Base-by-base conservation (phyloP, 352 stramenopile species). In the Globisporangium yorkense region DNA sequence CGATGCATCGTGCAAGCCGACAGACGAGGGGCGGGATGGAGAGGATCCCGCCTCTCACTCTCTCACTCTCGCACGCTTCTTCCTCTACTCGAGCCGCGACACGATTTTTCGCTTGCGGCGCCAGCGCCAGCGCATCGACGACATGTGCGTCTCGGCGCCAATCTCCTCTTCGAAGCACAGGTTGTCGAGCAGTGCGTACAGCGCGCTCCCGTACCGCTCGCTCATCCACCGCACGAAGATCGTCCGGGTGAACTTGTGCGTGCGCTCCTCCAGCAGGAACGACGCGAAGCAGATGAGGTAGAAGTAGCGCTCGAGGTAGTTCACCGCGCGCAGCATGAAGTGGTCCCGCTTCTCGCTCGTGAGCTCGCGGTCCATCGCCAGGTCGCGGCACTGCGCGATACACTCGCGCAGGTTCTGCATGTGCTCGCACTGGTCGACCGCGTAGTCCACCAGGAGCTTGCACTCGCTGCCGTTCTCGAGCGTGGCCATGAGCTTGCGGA, bases 281-380 rank as follows among this genome's bases (percentile, higher is more conserved):
- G 86, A 89, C 15, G 84, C 85, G 31, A 96, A 96, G 68, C 84
- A 94, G 45, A 96, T 74, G 24, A 96, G 75, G 61, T 96, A 94
- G 51, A 95, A 95, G 67, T 94, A 96, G 18, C 87, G 71, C 57
- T 94, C 84, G 9, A 95, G 71, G 66, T 96, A 96, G 62, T 96
- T 94, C 45, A 96, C 86, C 10, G 80, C 78, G 20, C 87, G 77
- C 33, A 85, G 66, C 83, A 94, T 92, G 67, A 88, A 91, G 57
- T 77, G 83, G 50, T 94, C 82, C 24, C 85, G 80, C 64, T 92
- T 92, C 29, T 70, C 37, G 37, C 58, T 80, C 13, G 74, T 62
- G 6, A 94, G 63, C 56, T 89, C 81, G 16, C 75, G 70, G 62
- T 94, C 84, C 44, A 87, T 75, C 0, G 84, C 82, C 27, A 92